A percentile compares a stretch with the other conserved stretches of the same genome.
Evolutionary conservation across 2,329 filamentous ascomycete species (phyloP).

Genomic region (Penicillium sp.): DNA sequence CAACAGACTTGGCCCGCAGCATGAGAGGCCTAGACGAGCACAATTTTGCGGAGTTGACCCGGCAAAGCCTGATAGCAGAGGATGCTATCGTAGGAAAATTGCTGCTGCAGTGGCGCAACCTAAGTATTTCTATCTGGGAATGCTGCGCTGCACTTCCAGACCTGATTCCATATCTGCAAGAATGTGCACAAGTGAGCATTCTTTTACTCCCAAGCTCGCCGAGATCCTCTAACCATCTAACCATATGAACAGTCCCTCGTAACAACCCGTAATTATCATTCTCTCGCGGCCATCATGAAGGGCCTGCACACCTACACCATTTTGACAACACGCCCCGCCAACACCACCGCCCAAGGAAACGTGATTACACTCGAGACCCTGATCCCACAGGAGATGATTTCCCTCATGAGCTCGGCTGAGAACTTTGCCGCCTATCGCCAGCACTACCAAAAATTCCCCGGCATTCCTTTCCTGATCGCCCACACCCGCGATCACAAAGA

Average conservation of each 20-base stretch:
- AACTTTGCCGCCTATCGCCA: conserved; percentile 40
- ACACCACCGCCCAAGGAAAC: conserved; percentile 12
- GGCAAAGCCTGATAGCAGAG: conserved; percentile 24
- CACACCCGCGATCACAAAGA: conserved; percentile 37
- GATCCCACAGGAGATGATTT: conserved; percentile 23
- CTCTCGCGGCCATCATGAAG: conserved; percentile 36
- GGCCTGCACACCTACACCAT: conserved; percentile 38
- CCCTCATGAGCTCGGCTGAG: conserved; percentile 30
- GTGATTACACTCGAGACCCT: conserved; percentile 25
- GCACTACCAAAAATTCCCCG: conserved; percentile 31
- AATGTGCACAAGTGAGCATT: conserved; percentile 35
- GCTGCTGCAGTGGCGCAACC: conserved; percentile 30
- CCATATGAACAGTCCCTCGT: conserved; percentile 30
- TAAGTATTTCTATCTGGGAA: conserved; percentile 38
- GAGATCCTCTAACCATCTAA: conserved; percentile 2
- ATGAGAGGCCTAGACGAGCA: conserved; percentile 31
- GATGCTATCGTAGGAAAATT: conserved; percentile 24
- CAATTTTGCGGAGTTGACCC: conserved; percentile 30
- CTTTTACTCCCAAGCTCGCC: neutral
- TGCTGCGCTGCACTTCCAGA: conserved; percentile 39
- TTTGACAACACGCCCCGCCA: conserved; percentile 21
- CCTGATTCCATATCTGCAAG: conserved; percentile 31
- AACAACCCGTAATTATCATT: conserved; percentile 35
- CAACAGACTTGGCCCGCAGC: conserved; percentile 33
- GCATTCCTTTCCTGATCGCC: conserved; percentile 40